phyloP scores from a whole-genome alignment of 176 grass and related monocot species.

The Cenchrus purpureus region DNA sequence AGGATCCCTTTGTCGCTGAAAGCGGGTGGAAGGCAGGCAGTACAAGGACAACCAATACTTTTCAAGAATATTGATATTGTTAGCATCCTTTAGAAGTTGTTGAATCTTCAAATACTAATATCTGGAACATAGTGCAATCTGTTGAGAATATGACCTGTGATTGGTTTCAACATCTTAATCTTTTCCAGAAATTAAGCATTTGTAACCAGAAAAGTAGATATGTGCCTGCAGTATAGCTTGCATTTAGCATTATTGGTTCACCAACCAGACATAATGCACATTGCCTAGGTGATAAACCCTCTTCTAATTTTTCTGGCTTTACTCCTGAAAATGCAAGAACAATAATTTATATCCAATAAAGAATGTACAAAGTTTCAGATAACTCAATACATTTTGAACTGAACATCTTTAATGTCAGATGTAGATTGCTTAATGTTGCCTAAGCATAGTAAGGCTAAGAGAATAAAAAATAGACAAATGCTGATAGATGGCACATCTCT shows the following conservation, averaged over 20 bases:
- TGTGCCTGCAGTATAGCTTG: slow-evolving; percentile 85
- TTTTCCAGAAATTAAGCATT: slow-evolving; percentile 98
- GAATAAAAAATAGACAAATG: no score
- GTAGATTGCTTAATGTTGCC: background rate
- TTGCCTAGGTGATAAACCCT: no score
- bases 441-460: no score
- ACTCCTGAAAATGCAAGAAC: slow-evolving; percentile 61
- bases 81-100: slow-evolving; percentile 36
- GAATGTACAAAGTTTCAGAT: background rate
- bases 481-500: no score
- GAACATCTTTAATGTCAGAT: background rate
- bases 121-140: background rate
- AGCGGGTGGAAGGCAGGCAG: no score
- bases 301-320: slow-evolving; percentile 72
- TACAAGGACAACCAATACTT: no score
- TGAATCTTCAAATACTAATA: slow-evolving; percentile 10
- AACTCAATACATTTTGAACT: slow-evolving; percentile 1
- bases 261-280: slow-evolving; percentile 96
- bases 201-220: slow-evolving; percentile 96
- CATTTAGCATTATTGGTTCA: slow-evolving; percentile 99
- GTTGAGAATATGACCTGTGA: slow-evolving; percentile 71
- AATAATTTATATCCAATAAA: slow-evolving; percentile 26
- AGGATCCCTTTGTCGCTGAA: no score
- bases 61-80: background rate
- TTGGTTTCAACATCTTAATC: slow-evolving; percentile 74